Evolutionary conservation across 2,329 filamentous ascomycete species (phyloP).

Genomic region (Rosellinia necatrix): DNA sequence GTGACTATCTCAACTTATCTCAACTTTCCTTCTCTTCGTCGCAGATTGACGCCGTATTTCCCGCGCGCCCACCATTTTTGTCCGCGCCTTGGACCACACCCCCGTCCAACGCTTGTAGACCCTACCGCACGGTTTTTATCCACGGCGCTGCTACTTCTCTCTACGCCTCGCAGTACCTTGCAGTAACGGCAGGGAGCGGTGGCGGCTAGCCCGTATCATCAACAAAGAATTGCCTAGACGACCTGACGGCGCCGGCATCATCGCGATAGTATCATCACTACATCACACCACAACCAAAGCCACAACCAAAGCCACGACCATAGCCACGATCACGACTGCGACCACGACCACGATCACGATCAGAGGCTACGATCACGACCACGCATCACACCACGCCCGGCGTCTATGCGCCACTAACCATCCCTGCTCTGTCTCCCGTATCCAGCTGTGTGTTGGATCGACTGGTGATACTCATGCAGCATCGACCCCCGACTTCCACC

Average conservation of each 20-base stretch:
- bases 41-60: background rate
- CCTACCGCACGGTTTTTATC: too few relatives aligned
- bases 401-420: background rate
- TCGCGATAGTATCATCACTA: background rate
- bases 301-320: too few relatives aligned
- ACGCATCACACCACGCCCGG: background rate
- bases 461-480: constrained; percentile 34
- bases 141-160: too few relatives aligned
- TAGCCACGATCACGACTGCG: too few relatives aligned
- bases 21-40: background rate
- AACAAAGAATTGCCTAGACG: constrained; percentile 4
- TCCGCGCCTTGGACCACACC: background rate
- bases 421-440: background rate
- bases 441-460: background rate
- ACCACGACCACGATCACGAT: too few relatives aligned
- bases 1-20: constrained; percentile 5
- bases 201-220: background rate
- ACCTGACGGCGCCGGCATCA: constrained; percentile 1
- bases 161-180: too few relatives aligned
- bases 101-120: background rate
- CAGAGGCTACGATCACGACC: too few relatives aligned
- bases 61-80: background rate
- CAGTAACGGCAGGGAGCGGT: too few relatives aligned
- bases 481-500: constrained; percentile 26
- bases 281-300: too few relatives aligned